Percentiles rank a stretch among this genome's conserved stretches.
These are phyloP conservation scores for Colletotrichum gloeosporioides DNA, from an alignment of 2,329 filamentous ascomycete genomes.

Conservation along the genomic window DNA sequence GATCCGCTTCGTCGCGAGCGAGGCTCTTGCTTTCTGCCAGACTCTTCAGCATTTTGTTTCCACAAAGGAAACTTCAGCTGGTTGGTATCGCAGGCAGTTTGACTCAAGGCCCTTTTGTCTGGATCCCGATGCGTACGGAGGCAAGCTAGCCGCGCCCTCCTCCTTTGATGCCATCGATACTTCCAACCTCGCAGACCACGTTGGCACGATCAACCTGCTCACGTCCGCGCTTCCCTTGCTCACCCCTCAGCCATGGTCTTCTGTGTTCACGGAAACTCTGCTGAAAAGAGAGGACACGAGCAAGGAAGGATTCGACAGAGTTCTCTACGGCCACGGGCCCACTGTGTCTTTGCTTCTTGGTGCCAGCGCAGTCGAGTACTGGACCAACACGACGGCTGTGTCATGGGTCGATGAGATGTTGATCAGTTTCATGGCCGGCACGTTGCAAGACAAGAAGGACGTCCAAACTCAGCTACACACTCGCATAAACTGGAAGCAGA, in stretches of 20 bases:
- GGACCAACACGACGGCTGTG: slow-evolving; percentile 50
- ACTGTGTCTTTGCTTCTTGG: slow-evolving; percentile 57
- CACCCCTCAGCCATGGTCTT: slow-evolving; percentile 44
- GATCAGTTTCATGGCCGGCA: slow-evolving; percentile 23
- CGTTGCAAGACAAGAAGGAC: neutral
- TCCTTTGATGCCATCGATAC: slow-evolving; percentile 64
- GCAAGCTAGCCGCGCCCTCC: slow-evolving; percentile 36
- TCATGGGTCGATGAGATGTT: slow-evolving; percentile 46
- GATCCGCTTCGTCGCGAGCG: slow-evolving; percentile 52
- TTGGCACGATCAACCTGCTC: slow-evolving; percentile 41
- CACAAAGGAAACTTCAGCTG: slow-evolving; percentile 35
- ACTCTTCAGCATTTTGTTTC: slow-evolving; percentile 48
- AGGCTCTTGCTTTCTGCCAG: slow-evolving; percentile 58
- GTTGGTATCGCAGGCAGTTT: slow-evolving; percentile 47
- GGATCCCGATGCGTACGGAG: slow-evolving; percentile 45
- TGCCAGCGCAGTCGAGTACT: slow-evolving; percentile 53
- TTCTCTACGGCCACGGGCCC: slow-evolving; percentile 52
- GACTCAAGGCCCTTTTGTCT: slow-evolving; percentile 45
- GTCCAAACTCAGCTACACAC: slow-evolving; percentile 27
- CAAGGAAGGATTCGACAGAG: slow-evolving; percentile 36
- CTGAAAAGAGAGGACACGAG: slow-evolving; percentile 27
- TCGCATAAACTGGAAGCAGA: slow-evolving; percentile 41
- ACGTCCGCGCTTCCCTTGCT: slow-evolving; percentile 54
- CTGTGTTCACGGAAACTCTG: slow-evolving; percentile 43
- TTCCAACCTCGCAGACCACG: slow-evolving; percentile 45